Conservation (phyloP, 805 yeast species). For the Diddensiella transvaalensis region DNA sequence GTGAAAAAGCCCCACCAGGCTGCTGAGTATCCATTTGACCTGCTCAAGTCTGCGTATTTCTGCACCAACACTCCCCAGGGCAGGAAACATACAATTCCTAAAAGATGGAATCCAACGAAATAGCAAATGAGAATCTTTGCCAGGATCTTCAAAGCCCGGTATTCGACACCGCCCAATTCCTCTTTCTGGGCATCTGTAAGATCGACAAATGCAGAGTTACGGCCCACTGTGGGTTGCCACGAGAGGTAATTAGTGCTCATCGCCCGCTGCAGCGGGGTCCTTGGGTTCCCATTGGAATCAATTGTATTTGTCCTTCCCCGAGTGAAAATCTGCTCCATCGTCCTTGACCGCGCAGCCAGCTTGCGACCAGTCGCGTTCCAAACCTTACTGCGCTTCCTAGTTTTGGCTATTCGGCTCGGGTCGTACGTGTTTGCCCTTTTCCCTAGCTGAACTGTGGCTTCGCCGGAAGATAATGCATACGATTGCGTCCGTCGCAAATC, state of each 20-base stretch:
- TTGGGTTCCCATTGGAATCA: constrained; percentile 2
- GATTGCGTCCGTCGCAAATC: background rate
- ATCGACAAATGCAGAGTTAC: constrained; percentile 88
- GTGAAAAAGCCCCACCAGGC: constrained; percentile 95
- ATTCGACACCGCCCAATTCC: constrained; percentile 96
- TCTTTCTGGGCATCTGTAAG: constrained; percentile 80
- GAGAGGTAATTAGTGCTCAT: constrained; percentile 59
- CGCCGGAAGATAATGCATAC: background rate
- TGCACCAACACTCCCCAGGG: constrained; percentile 44
- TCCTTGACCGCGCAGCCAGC: background rate
- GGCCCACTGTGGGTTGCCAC: constrained; percentile 86
- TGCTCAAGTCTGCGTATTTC: constrained; percentile 33
- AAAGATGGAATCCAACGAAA: constrained; percentile 71
- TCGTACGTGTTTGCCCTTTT: constrained; percentile 6
- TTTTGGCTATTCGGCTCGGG: background rate
- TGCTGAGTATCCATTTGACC: constrained; percentile 60
- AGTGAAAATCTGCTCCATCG: constrained; percentile 8
- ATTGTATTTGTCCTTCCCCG: constrained; percentile 5
- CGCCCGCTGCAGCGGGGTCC: constrained; percentile 2
- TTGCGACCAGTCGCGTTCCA: background rate
- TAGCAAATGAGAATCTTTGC: constrained; percentile 61
- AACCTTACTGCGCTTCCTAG: background rate
- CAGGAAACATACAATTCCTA: constrained; percentile 45
- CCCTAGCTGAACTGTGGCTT: background rate
- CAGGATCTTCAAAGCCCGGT: constrained; percentile 78